Base-by-base conservation (phyloP, 768 basidiomycete species). In the Tulasnella sp. region DNA sequence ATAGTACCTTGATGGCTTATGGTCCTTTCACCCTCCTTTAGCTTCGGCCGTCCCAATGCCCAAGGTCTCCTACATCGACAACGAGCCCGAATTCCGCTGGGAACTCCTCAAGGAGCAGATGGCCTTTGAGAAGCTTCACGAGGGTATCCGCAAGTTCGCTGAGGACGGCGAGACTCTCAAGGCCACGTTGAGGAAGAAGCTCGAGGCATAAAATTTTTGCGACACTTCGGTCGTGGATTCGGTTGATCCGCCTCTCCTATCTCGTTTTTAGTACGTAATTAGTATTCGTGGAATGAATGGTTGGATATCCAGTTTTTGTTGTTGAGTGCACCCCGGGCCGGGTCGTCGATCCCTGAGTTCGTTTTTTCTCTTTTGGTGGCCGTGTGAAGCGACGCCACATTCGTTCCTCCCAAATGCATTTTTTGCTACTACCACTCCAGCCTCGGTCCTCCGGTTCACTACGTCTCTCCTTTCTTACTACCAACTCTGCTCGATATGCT, bases 81-180 rank as follows among this genome's bases (percentile, higher is more conserved):
- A 98, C 88, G 96, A 99, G 89, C 89, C 96, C 81, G 94, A 96
- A 85, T 99, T 99, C 95, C 93, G 95, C 81, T 98, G 96, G 96
- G 83, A 90, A 16, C 93, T 99, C 80, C 91, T 98, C 84, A 90
- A 96, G 85, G 97, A 98, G 87, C 88, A 90, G 85, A 98, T 98
- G 97, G 96, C 97, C n/a, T 97, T 96, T 85, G 97, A 98, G 87
- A 98, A 99, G 89, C 90, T 98, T 79, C 96, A 98, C 86, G 96
- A 98, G 88, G 98, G 98, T 84, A 98, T 99, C 89, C 93, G 92
- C 89, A 98, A 97, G 88, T 99, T 99, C 85, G 97, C 96, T 76
- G 96, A 94, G 88, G 98, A 99, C 84, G 96, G 96, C 80, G 90
- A 92, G 85, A 91, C 94, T 3, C 92, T 99, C 88, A 98, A 97